Evolutionary conservation across 2,329 filamentous ascomycete species (phyloP), one percentile per base, ranked within the genome.

Genomic region (Plenodomus lindquistii): DNA sequence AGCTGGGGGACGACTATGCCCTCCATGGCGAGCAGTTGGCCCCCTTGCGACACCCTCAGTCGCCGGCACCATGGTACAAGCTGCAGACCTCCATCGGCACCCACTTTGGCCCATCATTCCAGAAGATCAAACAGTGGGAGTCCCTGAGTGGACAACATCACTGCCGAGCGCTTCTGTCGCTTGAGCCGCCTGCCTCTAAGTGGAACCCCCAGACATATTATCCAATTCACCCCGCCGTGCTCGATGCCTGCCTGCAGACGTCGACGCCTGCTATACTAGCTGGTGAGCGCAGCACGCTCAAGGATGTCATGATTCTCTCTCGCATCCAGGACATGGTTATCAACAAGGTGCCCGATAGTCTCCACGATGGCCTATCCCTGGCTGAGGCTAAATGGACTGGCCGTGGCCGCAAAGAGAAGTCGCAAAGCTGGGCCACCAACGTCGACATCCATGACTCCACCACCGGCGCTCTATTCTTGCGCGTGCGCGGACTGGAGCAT

Each of bases 221-320:
- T 40, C 44, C 55, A 15, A 45, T 71, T 24, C 66, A 71, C 48
- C 68, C 67, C 4, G 54, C 60, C 17, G 48, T 37, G 3, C 48
- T 71, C 9, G 68, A 70, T 46, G 59, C 43, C 15, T 66, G 62
- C 37, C 54, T 71, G 3, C 67, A 70, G 17, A 47, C 52, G 54
- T n/a, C 46, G 52, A 2, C 44, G 60, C 8, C 63, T 49, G 59
- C 40, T 13, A 16, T 29, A 24, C 2, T 11, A 10, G 16, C 16
- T n/a, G 42, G 37, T 13, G 44, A 46, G 17, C 59, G 58, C 21
- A 44, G 56, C 21, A 10, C 44, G 37, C 20, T 19, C 17, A 43
- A 45, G 17, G 37, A 50, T 29, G 13, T 22, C 34, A 31, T 24
- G 38, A n/a, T n/a, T n/a, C n/a, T n/a, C n/a, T n/a, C n/a, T n/a